Conservation (phyloP, 805 yeast genomes). For the Clavispora santaluciae region DNA sequence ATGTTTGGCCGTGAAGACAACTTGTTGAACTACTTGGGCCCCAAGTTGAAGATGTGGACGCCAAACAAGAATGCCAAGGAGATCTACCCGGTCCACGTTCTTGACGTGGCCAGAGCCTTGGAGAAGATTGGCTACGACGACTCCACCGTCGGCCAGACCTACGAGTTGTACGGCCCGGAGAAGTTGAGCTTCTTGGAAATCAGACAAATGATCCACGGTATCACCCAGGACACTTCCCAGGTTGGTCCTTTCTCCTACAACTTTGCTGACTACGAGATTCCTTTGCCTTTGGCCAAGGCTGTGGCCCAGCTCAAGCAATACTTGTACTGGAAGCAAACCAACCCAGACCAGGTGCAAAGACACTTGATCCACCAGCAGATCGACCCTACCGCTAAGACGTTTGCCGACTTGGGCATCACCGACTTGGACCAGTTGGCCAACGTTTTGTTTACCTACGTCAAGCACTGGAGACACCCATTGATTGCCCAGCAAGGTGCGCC, state of each 20-base stretch:
- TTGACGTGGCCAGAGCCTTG: conserved; percentile 74
- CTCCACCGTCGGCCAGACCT: conserved; percentile 70
- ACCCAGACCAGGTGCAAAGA: conserved; percentile 73
- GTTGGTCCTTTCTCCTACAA: conserved; percentile 42
- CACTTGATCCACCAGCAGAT: conserved; percentile 61
- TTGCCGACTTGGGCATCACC: conserved; percentile 65
- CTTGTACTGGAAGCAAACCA: conserved; percentile 45
- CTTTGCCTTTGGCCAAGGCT: conserved; percentile 42
- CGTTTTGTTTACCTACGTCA: conserved; percentile 41
- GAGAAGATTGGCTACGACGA: conserved; percentile 80
- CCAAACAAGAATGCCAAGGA: conserved; percentile 60
- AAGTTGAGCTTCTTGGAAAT: conserved; percentile 56
- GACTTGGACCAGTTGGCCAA: conserved; percentile 40
- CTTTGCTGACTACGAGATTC: conserved; percentile 39
- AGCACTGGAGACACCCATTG: conserved; percentile 48
- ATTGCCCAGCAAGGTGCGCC: conserved; percentile 43
- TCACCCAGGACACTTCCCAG: conserved; percentile 46
- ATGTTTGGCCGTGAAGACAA: conserved; percentile 73
- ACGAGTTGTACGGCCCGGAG: conserved; percentile 72
- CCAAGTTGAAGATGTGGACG: conserved; percentile 55
- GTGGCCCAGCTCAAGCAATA: conserved; percentile 41
- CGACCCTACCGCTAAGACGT: conserved; percentile 57
- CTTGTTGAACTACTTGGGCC: conserved; percentile 58
- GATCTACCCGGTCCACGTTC: conserved; percentile 67
- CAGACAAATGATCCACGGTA: conserved; percentile 64